phyloP scores from a whole-genome alignment of 805 yeast genomes.

The Priceomyces carsonii region DNA sequence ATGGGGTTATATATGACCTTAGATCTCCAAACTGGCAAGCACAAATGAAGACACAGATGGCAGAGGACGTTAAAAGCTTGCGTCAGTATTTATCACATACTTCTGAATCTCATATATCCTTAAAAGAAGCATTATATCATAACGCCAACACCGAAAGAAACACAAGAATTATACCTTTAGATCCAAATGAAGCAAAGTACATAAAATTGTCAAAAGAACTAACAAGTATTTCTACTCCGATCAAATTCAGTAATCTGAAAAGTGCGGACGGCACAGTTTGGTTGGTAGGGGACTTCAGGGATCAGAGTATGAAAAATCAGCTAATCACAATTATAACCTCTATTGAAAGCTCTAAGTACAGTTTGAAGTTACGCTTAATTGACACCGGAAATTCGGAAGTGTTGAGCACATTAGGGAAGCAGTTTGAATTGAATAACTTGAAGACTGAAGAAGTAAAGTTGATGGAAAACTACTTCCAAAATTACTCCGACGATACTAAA shows the following conservation, averaged over 20 bases:
- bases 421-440: not conserved
- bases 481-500: too few species aligned
- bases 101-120: constrained; percentile 20
- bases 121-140: constrained; percentile 44
- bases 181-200: constrained; percentile 32
- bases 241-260: constrained; percentile 16
- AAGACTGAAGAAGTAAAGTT: not conserved
- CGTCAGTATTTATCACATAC: constrained; percentile 25
- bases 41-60: constrained; percentile 51
- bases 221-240: constrained; percentile 18
- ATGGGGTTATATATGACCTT: constrained; percentile 68
- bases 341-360: constrained; percentile 8
- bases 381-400: constrained; percentile 17
- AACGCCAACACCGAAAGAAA: constrained; percentile 48
- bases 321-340: constrained; percentile 35
- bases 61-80: constrained; percentile 49
- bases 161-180: constrained; percentile 34
- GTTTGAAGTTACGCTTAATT: constrained; percentile 33
- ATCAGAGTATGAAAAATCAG: constrained; percentile 41
- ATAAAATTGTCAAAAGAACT: constrained; percentile 29
- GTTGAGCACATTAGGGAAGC: not conserved
- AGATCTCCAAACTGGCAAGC: constrained; percentile 54
- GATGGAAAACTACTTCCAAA: too few species aligned
- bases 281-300: constrained; percentile 58
- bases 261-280: constrained; percentile 46